Evolutionary conservation across 768 basidiomycete genomes (phyloP).

Genomic region (Lactifluus echinatus): DNA sequence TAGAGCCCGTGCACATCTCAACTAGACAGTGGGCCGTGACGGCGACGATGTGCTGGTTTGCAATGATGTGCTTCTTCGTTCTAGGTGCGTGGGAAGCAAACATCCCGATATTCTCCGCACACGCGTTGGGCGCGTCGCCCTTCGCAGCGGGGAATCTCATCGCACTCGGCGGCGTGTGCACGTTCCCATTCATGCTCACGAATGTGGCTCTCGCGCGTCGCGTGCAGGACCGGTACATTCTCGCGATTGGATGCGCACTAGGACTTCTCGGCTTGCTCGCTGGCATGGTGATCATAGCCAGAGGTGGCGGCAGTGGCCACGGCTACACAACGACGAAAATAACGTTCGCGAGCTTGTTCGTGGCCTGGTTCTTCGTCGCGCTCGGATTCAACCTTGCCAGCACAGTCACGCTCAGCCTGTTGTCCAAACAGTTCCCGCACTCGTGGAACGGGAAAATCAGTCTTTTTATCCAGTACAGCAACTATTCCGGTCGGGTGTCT

Average conservation of each 20-base stretch:
- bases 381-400: slow-evolving; percentile 68
- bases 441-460: slow-evolving; percentile 51
- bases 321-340: slow-evolving; percentile 22
- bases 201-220: slow-evolving; percentile 51
- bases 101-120: slow-evolving; percentile 51
- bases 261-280: slow-evolving; percentile 46
- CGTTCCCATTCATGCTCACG: slow-evolving; percentile 56
- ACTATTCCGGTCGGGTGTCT: slow-evolving; percentile 53
- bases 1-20: too few relatives aligned
- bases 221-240: slow-evolving; percentile 51
- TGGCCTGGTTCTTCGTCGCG: slow-evolving; percentile 49
- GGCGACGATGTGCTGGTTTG: slow-evolving; percentile 61
- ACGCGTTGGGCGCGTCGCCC: too few relatives aligned
- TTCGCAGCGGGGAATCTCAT: slow-evolving; percentile 63
- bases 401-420: slow-evolving; percentile 55
- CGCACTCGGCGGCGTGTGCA: slow-evolving; percentile 51
- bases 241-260: slow-evolving; percentile 42
- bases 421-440: slow-evolving; percentile 61
- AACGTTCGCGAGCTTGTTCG: slow-evolving; percentile 40
- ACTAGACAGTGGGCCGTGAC: slow-evolving; percentile 43
- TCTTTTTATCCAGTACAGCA: slow-evolving; percentile 61
- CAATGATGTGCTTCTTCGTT: slow-evolving; percentile 62
- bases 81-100: slow-evolving; percentile 64
- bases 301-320: too few relatives aligned
- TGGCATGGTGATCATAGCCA: slow-evolving; percentile 43